phyloP scores from a whole-genome alignment of 805 yeast species.

The Candida ponderosae region DNA sequence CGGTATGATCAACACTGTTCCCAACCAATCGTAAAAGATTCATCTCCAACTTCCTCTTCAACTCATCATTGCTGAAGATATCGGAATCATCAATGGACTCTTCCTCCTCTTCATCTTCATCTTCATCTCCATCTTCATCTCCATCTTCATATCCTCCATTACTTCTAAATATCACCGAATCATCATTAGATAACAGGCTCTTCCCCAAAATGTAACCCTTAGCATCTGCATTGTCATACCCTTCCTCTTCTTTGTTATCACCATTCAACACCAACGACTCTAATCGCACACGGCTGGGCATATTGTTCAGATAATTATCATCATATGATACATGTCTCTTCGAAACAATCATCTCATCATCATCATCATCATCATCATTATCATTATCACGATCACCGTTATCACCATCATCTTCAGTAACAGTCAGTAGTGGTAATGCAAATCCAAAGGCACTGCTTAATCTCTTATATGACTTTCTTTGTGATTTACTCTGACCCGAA shows the following conservation, averaged over 20 bases:
- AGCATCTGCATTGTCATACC: no score
- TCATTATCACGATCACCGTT: background rate
- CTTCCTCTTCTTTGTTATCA: background rate
- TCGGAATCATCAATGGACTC: background rate
- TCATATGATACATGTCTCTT: slow-evolving; percentile 13
- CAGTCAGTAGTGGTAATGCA: slow-evolving; percentile 19
- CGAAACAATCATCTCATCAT: background rate
- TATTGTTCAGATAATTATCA: slow-evolving; percentile 11
- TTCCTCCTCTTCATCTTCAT: slow-evolving; percentile 4
- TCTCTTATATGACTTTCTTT: slow-evolving; percentile 9
- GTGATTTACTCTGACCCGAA: background rate
- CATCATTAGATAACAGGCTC: slow-evolving; percentile 16
- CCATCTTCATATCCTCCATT: slow-evolving; percentile 2
- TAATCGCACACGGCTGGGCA: slow-evolving; percentile 1
- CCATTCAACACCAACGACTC: background rate
- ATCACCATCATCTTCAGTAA: slow-evolving; percentile 14
- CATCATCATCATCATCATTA: slow-evolving; percentile 13
- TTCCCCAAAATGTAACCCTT: slow-evolving; percentile 11
- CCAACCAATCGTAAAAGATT: slow-evolving; percentile 10
- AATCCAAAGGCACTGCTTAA: slow-evolving; percentile 22
- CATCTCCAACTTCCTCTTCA: slow-evolving; percentile 12
- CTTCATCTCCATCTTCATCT: background rate
- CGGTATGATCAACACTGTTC: background rate
- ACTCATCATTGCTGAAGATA: slow-evolving; percentile 4
- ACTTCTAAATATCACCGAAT: slow-evolving; percentile 14